Evolutionary conservation across 106 monocot species (phyloP).

Genomic region (Agapanthus africanus): DNA sequence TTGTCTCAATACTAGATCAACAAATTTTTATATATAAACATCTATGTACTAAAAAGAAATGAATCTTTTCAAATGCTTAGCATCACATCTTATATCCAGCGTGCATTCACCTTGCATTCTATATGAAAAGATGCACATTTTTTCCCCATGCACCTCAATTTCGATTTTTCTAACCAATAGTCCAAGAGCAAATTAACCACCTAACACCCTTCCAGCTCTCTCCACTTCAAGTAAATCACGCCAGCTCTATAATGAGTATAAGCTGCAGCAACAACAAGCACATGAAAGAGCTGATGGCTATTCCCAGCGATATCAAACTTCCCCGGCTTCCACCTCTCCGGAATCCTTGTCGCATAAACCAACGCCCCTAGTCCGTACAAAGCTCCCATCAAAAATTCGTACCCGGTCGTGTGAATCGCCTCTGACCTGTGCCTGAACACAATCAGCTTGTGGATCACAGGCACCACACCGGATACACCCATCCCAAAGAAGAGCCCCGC

Average conservation of each 20-base stretch:
- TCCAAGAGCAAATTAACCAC: neutral
- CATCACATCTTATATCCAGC: neutral
- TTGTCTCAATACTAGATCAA: neutral
- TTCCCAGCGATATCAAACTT: slow-evolving; percentile 93
- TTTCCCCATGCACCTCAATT: neutral
- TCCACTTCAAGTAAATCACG: slow-evolving; percentile 87
- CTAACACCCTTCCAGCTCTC: slow-evolving; percentile 81
- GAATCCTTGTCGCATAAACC: slow-evolving; percentile 79
- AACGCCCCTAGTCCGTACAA: slow-evolving; percentile 84
- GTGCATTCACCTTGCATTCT: neutral
- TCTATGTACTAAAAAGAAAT: neutral
- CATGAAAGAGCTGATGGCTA: slow-evolving; percentile 95
- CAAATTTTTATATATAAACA: neutral
- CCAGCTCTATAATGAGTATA: slow-evolving; percentile 77
- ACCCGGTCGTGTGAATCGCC: slow-evolving; percentile 80
- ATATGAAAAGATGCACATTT: neutral
- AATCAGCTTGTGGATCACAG: slow-evolving; percentile 76
- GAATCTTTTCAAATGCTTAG: neutral
- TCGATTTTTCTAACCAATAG: neutral
- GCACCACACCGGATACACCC: slow-evolving; percentile 86
- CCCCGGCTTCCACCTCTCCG: slow-evolving; percentile 89
- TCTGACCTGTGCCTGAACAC: slow-evolving; percentile 55
- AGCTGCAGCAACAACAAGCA: slow-evolving; percentile 88
- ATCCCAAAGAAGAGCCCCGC: slow-evolving; percentile 87
- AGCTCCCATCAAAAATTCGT: slow-evolving; percentile 82